Base-by-base conservation (phyloP, 768 basidiomycete genomes). In the Omphalotus guepiniiformis region DNA sequence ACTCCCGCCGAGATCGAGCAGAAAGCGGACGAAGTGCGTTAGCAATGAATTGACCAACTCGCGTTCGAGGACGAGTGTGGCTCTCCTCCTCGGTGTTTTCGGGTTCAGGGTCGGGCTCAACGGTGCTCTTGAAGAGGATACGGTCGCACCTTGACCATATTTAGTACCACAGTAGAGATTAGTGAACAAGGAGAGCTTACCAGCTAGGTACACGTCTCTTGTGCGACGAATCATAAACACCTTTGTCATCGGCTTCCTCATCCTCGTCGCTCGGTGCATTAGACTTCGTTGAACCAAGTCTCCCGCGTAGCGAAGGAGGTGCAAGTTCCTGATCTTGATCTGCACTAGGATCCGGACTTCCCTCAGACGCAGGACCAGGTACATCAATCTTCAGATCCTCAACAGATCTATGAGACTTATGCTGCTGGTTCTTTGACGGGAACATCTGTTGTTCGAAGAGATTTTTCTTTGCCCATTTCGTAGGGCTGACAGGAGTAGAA, bases 131-230 rank as follows among this genome's bases (percentile, higher is more conserved):
- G 82, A 82, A 91, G 4, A 92, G 65, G 37, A 92, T 87, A 16
- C 89, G 80, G 60, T 92, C 89, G 57, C 89, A 92, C 86, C 86
- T 88, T 43, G 22, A 35, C 25, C 29, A 48, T n/a, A n/a, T n/a
- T n/a, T n/a, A n/a, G n/a, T n/a, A n/a, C n/a, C n/a, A n/a, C n/a
- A 37, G 22, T 37, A 32, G n/a, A 32, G 9, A 9, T 32, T 32
- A 9, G 9, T 32, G 30, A 37, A n/a, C 19, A 18, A 18, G 4
- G 16, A 16, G 15, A 41, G 67, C 80, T 39, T 54, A 86, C 89
- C 89, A 91, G 62, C 88, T 88, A 4, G 89, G 89, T 21, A 91
- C 89, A 16, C 89, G 82, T 56, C 80, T 78, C 63, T 92, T 91
- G 56, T 78, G 71, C 8, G 88, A 91, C 22, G 85, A 82, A 63